Base-by-base conservation (phyloP, 768 basidiomycete species). In the Glaciozyma antarctica region DNA sequence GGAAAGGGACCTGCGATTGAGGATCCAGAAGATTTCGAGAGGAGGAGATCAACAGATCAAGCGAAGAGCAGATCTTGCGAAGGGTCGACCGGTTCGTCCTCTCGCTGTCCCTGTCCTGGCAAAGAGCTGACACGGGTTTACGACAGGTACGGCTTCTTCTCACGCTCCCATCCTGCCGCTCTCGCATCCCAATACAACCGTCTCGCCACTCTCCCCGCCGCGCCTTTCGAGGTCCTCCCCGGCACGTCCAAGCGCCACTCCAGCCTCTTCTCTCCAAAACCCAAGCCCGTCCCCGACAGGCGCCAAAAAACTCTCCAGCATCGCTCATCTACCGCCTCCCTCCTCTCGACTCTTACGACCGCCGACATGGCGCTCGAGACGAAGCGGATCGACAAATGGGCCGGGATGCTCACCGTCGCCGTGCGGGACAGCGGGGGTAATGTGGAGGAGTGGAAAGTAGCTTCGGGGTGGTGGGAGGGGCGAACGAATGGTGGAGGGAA, bases 61-160 rank as follows among this genome's bases (percentile, higher is more conserved):
- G 71, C n/a, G 93, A 95, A 75, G 77, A 88, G 62, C 79, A 84
- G 67, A 79, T 88, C 21, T 79, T 97, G 38, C 76, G 82, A 30
- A 87, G 81, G 60, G 81, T 97, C n/a, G 94, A 98, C 26, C 68
- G 71, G 65, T 67, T 5, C 52, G n/a, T 34, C 16, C 47, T n/a
- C 21, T 15, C 1, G 44, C 38, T 45, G 26, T 22, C 5, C 21
- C 32, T 53, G 2, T 24, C 28, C 16, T 28, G 69, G 45, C 19
- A n/a, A 15, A n/a, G 10, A 15, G 26, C 63, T 34, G 28, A 54
- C 52, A 19, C 19, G 16, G 6, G 3, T 13, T 9, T 6, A 16
- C 21, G 30, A 26, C 62, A 95, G 93, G 68, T 98, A 97, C 76
- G 94, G 94, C 34, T 98, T 98, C 81, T 90, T 90, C 77, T 78